Base-by-base conservation (phyloP, 148 eudicot species). In the Camellia japonica region DNA sequence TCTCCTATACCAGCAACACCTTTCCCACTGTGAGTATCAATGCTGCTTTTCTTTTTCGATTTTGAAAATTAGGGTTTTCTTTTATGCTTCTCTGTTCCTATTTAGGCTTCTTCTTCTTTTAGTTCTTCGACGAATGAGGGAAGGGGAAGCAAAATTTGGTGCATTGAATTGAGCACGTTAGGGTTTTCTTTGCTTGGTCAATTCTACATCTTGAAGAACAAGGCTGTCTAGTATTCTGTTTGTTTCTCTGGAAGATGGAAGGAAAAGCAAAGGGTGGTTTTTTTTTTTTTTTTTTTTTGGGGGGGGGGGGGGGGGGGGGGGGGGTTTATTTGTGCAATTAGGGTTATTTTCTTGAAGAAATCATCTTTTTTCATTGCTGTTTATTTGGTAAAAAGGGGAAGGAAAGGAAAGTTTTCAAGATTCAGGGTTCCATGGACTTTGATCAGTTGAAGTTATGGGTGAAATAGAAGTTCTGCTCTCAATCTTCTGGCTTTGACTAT, bases 1-100 rank as follows among this genome's bases (percentile, higher is more conserved):
- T 86, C 72, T 86, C 87, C 62, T 85, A 84, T 78, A 84, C 83
- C 68, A 80, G 85, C 81, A 85, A 85, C 85, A 82, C 88, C 23
- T 86, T 86, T 54, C 88, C 86, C 73, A 83, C 86, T 79, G 88
- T 86, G 52, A 68, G 79, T 76, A 19, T 19, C 5, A 16, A 20
- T 73, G 14, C 3, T 49, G 67, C 15, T 43, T 47, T 13, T 75
- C 66, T 75, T 5, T 41, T 75, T 62, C 14, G 2, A 18, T 12
- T 38, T 1, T 3, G 47, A 18, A 54, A 41, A 56, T 42, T 60
- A 41, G 66, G 78, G 52, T 7, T 75, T 42, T 9, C 15, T 14
- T 75, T 18, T 7, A 71, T 18, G 7, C 38, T 30, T 30, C 38
- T 30, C 1, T 30, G 38, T 30, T 30, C 38, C 38, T 30, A 30